A percentile compares a stretch with the other conserved stretches of the same genome.
Evolutionary conservation across 805 yeast species (phyloP).

Genomic region (Wickerhamiella galacta): DNA sequence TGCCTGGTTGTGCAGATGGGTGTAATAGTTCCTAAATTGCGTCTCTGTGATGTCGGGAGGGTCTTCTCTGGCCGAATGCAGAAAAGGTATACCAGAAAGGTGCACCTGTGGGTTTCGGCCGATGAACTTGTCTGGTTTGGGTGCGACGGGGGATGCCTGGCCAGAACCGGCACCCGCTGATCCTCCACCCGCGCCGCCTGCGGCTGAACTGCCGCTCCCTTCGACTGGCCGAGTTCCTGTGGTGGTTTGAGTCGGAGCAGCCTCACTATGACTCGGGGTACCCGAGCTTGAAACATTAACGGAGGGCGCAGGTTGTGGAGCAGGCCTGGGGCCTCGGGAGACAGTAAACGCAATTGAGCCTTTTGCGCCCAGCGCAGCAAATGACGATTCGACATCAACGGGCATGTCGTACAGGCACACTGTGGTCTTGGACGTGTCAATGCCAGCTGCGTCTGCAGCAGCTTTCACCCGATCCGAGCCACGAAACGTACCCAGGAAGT

Average conservation of each 20-base stretch:
- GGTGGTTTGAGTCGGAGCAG: too few species aligned
- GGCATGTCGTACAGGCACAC: conserved; percentile 3
- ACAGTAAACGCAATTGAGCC: conserved; percentile 2
- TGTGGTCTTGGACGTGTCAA: conserved; percentile 4
- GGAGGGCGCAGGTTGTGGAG: too few species aligned
- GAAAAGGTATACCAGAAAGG: not conserved
- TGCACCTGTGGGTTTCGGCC: too few species aligned
- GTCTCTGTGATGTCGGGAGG: conserved; percentile 24
- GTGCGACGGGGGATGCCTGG: not conserved
- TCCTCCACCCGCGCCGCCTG: not conserved
- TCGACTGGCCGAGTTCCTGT: too few species aligned
- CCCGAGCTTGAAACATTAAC: too few species aligned
- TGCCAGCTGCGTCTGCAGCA: conserved; percentile 7
- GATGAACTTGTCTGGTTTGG: too few species aligned
- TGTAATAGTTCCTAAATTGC: conserved; percentile 39
- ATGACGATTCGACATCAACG: not conserved
- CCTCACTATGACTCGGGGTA: too few species aligned
- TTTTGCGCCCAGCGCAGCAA: conserved; percentile 7
- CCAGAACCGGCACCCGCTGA: not conserved
- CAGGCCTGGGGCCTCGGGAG: too few species aligned
- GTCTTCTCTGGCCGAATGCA: too few species aligned
- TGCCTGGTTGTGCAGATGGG: conserved; percentile 27
- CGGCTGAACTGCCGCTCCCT: too few species aligned
- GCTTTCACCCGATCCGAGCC: conserved; percentile 3
- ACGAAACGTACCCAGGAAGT: conserved; percentile 10